A percentile compares a stretch with the other conserved stretches of the same genome.
These are phyloP conservation scores for Spergularia azorica DNA, from an alignment of 179 eudicot genomes.

Conservation along the genomic window DNA sequence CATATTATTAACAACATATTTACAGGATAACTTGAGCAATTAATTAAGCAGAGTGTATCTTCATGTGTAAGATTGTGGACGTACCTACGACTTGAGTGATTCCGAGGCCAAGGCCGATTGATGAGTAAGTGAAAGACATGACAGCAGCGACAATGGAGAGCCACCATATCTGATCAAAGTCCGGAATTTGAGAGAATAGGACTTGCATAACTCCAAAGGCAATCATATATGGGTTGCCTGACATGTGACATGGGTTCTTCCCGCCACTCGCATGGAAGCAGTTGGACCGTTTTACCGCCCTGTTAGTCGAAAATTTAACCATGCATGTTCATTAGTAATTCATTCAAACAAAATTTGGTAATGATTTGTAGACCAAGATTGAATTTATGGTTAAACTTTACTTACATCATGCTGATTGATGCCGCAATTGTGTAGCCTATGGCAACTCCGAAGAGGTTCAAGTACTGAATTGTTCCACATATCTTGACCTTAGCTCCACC, in stretches of 20 bases:
- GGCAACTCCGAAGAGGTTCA: slow-evolving; percentile 52
- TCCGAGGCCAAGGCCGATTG: no score
- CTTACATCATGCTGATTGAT: slow-evolving; percentile 62
- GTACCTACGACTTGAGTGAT: slow-evolving; percentile 51
- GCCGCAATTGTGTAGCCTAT: slow-evolving; percentile 63
- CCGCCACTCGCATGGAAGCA: no score
- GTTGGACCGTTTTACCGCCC: slow-evolving; percentile 57
- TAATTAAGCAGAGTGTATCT: background rate
- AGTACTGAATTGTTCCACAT: slow-evolving; percentile 55
- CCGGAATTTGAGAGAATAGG: no score
- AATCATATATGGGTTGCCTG: no score
- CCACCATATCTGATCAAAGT: no score
- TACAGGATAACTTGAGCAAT: no score
- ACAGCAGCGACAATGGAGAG: no score
- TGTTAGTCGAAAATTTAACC: slow-evolving; percentile 14
- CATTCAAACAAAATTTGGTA: background rate
- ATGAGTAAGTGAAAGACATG: no score
- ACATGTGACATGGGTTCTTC: no score
- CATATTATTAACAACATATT: no score
- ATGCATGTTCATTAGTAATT: background rate
- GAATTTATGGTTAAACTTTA: background rate
- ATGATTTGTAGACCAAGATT: background rate
- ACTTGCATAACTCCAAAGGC: no score
- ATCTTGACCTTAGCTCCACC: slow-evolving; percentile 53
- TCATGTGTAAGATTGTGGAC: background rate